Evolutionary conservation across 1,139 yeast genomes (phyloP).

Genomic region (Ashbya aceris): DNA sequence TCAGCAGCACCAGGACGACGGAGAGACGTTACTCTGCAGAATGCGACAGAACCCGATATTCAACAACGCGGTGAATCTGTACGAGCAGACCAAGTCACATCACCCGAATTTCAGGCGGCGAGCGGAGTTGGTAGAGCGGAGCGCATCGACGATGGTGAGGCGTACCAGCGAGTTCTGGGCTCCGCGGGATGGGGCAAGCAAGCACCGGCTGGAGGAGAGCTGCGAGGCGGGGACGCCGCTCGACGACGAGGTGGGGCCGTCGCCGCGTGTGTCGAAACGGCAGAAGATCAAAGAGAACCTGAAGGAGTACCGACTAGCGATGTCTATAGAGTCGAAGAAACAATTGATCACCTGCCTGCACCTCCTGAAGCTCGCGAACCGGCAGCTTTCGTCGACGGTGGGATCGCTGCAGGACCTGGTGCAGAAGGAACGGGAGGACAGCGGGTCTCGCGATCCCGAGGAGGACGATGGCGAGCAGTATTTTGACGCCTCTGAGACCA

Average conservation of each 20-base stretch:
- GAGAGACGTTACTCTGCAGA: constrained; percentile 14
- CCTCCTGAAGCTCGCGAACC: constrained; percentile 65
- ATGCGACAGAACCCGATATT: constrained; percentile 18
- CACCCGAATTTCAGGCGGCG: constrained; percentile 10
- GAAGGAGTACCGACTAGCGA: constrained; percentile 31
- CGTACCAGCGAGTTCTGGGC: constrained; percentile 3
- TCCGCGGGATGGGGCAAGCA: constrained; percentile 1
- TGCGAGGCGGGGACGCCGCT: constrained; percentile 2
- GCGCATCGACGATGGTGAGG: constrained; percentile 10
- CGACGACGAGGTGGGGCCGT: constrained; percentile 9
- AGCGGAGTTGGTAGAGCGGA: constrained; percentile 11
- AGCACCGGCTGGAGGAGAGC: constrained; percentile 1
- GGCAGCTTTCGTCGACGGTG: constrained; percentile 58
- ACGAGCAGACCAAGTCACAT: constrained; percentile 20
- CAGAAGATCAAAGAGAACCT: constrained; percentile 25
- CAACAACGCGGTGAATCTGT: constrained; percentile 23
- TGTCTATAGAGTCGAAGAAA: constrained; percentile 59
- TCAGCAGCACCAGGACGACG: constrained; percentile 6
- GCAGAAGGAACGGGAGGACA: constrained; percentile 34
- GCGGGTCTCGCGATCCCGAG: constrained; percentile 13
- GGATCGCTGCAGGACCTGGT: constrained; percentile 45
- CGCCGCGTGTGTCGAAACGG: constrained; percentile 18
- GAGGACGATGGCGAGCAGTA: constrained; percentile 26
- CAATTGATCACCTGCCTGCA: constrained; percentile 66
- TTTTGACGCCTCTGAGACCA: constrained; percentile 11